Conservation (phyloP, 805 yeast genomes). For the Kodamaea jinghongensis region DNA sequence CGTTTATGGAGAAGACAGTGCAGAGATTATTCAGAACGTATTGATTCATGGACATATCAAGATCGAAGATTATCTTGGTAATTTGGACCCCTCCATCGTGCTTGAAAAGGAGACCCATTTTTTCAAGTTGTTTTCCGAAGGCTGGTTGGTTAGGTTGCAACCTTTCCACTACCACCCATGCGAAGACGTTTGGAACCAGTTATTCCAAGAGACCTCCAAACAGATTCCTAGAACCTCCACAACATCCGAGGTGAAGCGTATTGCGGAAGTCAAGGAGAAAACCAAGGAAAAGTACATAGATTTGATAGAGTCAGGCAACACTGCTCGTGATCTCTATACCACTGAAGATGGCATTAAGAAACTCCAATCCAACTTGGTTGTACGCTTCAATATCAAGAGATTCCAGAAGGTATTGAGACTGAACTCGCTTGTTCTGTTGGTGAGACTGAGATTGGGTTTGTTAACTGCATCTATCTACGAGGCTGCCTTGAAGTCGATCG, state of each 20-base stretch:
- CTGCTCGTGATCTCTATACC: conserved; percentile 23
- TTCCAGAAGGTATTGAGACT: conserved; percentile 68
- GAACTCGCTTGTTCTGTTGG: conserved; percentile 58
- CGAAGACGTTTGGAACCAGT: conserved; percentile 37
- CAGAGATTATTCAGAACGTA: conserved; percentile 66
- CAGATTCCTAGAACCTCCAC: conserved; percentile 35
- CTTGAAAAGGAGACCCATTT: conserved; percentile 25
- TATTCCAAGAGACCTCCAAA: conserved; percentile 35
- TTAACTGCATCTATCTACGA: conserved; percentile 64
- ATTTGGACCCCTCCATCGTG: conserved; percentile 19
- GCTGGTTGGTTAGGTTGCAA: conserved; percentile 36
- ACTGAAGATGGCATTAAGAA: conserved; percentile 37
- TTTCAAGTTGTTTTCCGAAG: conserved; percentile 28
- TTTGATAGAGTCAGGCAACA: conserved; percentile 30
- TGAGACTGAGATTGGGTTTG: conserved; percentile 66
- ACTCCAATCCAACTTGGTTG: conserved; percentile 48
- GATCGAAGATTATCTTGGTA: conserved; percentile 43
- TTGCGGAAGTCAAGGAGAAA: conserved; percentile 58
- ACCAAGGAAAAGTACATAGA: conserved; percentile 40
- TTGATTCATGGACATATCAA: conserved; percentile 68
- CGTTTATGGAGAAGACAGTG: conserved; percentile 43
- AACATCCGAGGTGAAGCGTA: conserved; percentile 39
- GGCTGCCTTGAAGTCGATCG: conserved; percentile 55
- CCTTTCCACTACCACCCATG: conserved; percentile 31
- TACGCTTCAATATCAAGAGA: conserved; percentile 63